Evolutionary conservation across 2,329 filamentous ascomycete species (phyloP).

Genomic region (Falciphora oryzae): DNA sequence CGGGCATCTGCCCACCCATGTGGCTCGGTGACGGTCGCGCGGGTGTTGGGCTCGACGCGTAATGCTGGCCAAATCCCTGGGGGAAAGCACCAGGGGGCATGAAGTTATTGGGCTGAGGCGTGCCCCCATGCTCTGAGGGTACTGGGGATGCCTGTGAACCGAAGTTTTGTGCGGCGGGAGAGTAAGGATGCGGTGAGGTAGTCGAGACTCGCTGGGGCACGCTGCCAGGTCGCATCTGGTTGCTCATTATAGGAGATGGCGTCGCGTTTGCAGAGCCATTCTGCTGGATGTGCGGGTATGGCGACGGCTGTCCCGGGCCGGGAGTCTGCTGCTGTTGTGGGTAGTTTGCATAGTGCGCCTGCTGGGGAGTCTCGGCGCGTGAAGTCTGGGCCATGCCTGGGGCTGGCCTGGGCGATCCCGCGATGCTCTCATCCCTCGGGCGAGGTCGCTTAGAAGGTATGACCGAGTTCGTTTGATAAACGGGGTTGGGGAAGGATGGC

Average conservation of each 20-base stretch:
- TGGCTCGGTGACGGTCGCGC: slow-evolving; percentile 49
- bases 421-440: slow-evolving; percentile 76
- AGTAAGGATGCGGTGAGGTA: slow-evolving; percentile 87
- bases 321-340: slow-evolving; percentile 46
- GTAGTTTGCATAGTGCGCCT: slow-evolving; percentile 66
- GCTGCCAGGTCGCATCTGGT: slow-evolving; percentile 65
- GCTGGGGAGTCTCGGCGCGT: slow-evolving; percentile 87
- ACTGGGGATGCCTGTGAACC: slow-evolving; percentile 68
- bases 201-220: slow-evolving; percentile 81
- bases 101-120: slow-evolving; percentile 68
- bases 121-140: slow-evolving; percentile 67
- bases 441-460: slow-evolving; percentile 86
- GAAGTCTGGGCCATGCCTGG: slow-evolving; percentile 71
- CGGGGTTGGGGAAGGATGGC: slow-evolving; percentile 69
- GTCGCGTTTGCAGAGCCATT: slow-evolving; percentile 78
- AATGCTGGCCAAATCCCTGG: slow-evolving; percentile 53
- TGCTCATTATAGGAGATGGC: slow-evolving; percentile 87
- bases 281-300: slow-evolving; percentile 77
- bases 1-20: slow-evolving; percentile 32
- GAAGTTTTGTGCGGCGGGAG: slow-evolving; percentile 68
- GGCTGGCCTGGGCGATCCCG: slow-evolving; percentile 72
- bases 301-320: slow-evolving; percentile 60
- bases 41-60: slow-evolving; percentile 50
- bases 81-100: slow-evolving; percentile 53
- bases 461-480: slow-evolving; percentile 78